Conservation (phyloP, 139 green algal species). For the Volvox africanus region DNA sequence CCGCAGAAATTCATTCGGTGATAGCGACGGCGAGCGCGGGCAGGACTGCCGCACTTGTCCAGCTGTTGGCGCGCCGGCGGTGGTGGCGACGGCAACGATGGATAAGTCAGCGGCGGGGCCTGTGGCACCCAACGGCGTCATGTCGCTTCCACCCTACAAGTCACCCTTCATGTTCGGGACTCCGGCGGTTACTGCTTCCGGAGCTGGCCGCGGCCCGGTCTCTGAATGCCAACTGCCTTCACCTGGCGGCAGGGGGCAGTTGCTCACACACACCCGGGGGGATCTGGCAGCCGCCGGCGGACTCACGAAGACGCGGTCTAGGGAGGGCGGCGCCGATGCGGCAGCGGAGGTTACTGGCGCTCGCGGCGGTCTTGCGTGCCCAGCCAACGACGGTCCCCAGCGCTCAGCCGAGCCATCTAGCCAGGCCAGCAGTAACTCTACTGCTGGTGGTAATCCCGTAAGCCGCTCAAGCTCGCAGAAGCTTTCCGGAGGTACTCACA, state of each 20-base stretch:
- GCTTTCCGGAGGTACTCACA: neutral
- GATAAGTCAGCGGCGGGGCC: no score
- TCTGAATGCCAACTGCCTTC: no score
- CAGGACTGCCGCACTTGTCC: no score
- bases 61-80: no score
- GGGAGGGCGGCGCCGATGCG: no score
- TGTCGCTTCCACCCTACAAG: neutral
- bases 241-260: neutral
- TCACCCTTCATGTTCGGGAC: neutral
- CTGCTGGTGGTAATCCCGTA: neutral
- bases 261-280: neutral
- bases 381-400: neutral
- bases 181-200: no score
- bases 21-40: neutral
- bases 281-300: neutral
- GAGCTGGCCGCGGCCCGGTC: no score
- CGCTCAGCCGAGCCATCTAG: no score
- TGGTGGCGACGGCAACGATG: neutral
- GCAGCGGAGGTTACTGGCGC: neutral
- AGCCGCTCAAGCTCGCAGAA: neutral
- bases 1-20: neutral
- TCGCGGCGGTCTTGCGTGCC: neutral
- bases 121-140: no score
- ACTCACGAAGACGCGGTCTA: no score
- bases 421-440: no score